Evolutionary conservation across 305 asterid genomes (phyloP).

Genomic region (Fraxinus latifolia): DNA sequence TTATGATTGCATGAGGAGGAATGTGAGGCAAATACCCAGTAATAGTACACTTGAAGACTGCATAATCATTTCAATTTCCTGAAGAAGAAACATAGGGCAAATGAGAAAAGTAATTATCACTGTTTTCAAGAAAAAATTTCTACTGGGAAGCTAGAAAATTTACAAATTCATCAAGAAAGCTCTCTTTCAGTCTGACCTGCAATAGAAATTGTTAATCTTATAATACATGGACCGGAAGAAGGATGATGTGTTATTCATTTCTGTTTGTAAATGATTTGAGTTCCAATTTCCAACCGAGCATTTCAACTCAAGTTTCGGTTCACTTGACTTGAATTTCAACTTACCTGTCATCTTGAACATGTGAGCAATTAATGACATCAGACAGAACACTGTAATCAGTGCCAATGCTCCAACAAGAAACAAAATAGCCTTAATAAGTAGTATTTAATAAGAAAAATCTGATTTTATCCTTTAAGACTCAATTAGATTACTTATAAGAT

Average conservation of each 20-base stretch:
- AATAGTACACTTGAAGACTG: slow-evolving; percentile 4
- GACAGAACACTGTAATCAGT: neutral
- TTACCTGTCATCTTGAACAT: neutral
- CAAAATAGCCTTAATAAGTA: neutral
- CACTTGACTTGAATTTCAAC: neutral
- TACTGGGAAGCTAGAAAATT: neutral
- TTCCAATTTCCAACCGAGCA: neutral
- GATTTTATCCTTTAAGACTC: neutral
- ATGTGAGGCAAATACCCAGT: neutral
- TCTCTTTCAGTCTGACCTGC: neutral
- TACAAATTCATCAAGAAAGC: neutral
- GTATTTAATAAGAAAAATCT: neutral
- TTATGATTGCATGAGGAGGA: slow-evolving; percentile 3
- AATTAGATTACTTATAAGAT: neutral
- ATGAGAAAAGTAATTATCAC: neutral
- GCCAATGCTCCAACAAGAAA: neutral
- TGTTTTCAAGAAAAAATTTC: neutral
- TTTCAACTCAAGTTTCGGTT: neutral
- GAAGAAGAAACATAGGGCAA: slow-evolving; percentile 8
- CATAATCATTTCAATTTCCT: neutral
- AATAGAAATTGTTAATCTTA: neutral
- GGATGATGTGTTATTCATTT: neutral
- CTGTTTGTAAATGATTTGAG: neutral
- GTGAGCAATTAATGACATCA: neutral
- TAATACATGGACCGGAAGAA: neutral